Conservation (phyloP, 805 yeast genomes). For the Blastobotrys parvus region DNA sequence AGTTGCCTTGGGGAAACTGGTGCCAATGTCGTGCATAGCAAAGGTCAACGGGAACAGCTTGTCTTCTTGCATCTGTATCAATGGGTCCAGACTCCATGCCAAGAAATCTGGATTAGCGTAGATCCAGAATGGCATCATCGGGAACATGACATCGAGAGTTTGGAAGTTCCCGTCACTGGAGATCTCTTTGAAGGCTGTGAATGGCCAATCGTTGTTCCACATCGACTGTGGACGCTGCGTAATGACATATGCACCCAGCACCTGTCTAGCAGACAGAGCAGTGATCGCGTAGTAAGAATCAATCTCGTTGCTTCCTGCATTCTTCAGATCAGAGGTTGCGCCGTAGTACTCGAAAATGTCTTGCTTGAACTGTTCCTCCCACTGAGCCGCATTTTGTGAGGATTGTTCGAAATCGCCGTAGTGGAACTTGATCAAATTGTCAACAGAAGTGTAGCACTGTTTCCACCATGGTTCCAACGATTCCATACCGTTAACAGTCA, state of each 20-base stretch:
- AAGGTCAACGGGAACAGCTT: not conserved
- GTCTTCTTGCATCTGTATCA: constrained; percentile 1
- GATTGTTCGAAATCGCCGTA: not conserved
- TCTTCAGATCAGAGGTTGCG: not conserved
- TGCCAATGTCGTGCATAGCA: constrained; percentile 1
- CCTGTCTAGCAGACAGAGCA: not conserved
- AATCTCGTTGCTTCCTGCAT: not conserved
- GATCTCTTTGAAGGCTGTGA: not conserved
- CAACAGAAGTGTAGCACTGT: not conserved
- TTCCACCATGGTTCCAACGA: constrained; percentile 1
- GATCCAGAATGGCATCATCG: constrained; percentile 1
- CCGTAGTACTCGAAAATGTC: not conserved
- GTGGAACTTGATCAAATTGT: not conserved
- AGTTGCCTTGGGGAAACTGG: not conserved
- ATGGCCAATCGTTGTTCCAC: not conserved
- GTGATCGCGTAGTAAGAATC: not conserved
- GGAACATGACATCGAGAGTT: constrained; percentile 3
- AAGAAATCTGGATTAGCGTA: not conserved
- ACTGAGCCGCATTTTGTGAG: not conserved
- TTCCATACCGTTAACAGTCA: not conserved
- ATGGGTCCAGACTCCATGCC: not conserved
- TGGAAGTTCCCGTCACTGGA: not conserved
- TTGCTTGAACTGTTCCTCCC: not conserved
- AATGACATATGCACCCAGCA: not conserved
- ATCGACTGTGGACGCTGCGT: not conserved